Percentiles rank a stretch among this genome's conserved stretches.
These are phyloP conservation scores for Amylostereum areolatum DNA, from an alignment of 1,284 basidiomycete genomes.

Conservation along the genomic window DNA sequence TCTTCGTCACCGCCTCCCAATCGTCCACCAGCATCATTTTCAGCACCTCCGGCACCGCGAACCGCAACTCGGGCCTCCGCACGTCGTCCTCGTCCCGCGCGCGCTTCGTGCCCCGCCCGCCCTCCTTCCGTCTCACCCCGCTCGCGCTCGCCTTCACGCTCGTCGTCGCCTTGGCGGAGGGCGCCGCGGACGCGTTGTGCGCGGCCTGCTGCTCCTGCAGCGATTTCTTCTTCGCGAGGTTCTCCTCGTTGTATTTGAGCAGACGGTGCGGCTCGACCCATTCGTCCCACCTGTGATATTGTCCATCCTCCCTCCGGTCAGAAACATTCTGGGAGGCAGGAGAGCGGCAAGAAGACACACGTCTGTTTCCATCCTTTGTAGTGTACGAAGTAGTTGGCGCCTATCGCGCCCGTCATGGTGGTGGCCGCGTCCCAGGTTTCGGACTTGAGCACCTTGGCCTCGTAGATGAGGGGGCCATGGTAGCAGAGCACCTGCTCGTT, in stretches of 20 bases:
- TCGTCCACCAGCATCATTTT: constrained; percentile 94
- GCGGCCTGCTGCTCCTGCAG: constrained; percentile 32
- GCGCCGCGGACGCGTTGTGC: constrained; percentile 29
- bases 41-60: constrained; percentile 83
- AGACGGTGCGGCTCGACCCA: constrained; percentile 87
- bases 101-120: constrained; percentile 52
- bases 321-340: constrained; percentile 1
- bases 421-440: constrained; percentile 72
- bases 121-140: constrained; percentile 46
- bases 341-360: constrained; percentile 41
- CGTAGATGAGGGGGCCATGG: constrained; percentile 92
- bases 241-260: constrained; percentile 84
- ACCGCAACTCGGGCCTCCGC: constrained; percentile 86
- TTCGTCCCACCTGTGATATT: constrained; percentile 83
- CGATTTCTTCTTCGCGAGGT: constrained; percentile 74
- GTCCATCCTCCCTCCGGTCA: neutral
- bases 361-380: constrained; percentile 99
- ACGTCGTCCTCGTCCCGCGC: constrained; percentile 58
- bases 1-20: constrained; percentile 97
- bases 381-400: constrained; percentile 91
- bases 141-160: constrained; percentile 29
- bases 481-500: constrained; percentile 90
- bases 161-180: constrained; percentile 24
- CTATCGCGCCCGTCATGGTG: constrained; percentile 59
- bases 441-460: constrained; percentile 87